Percentiles rank a stretch among this genome's conserved stretches.
These are phyloP conservation scores for Huntiella moniliformis DNA, from an alignment of 2,329 filamentous ascomycete genomes.

Conservation along the genomic window DNA sequence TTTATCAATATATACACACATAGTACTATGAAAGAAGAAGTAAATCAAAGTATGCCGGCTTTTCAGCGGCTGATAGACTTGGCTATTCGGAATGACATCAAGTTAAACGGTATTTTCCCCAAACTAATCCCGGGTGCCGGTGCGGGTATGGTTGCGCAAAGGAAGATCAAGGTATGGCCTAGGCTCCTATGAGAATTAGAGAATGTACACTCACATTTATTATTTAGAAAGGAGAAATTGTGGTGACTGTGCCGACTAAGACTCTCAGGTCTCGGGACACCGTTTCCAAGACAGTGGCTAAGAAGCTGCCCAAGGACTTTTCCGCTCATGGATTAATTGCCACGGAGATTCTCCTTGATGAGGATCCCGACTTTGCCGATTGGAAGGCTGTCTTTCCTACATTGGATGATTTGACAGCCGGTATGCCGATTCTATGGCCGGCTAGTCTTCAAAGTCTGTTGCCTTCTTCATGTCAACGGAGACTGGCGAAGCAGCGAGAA, in stretches of 20 bases:
- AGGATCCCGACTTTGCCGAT: constrained; percentile 23
- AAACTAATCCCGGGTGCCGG: constrained; percentile 52
- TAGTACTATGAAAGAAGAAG: not conserved
- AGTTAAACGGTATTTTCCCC: constrained; percentile 48
- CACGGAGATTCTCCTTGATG: constrained; percentile 32
- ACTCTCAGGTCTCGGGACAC: constrained; percentile 47
- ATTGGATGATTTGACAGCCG: constrained; percentile 32
- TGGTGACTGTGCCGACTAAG: constrained; percentile 46
- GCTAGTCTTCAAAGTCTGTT: constrained; percentile 26
- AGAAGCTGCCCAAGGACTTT: constrained; percentile 31
- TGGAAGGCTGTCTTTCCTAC: constrained; percentile 55
- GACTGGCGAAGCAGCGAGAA: constrained; percentile 33
- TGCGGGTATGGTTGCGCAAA: constrained; percentile 57
- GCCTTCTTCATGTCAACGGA: constrained; percentile 23
- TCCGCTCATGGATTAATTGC: constrained; percentile 56
- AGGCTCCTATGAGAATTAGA: not conserved
- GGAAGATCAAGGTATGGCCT: constrained; percentile 39
- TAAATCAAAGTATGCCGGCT: constrained; percentile 3
- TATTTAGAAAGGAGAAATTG: constrained; percentile 25
- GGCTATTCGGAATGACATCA: constrained; percentile 45
- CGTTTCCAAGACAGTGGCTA: constrained; percentile 33
- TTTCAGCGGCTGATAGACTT: constrained; percentile 43
- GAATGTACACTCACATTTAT: not conserved
- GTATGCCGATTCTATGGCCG: constrained; percentile 32
- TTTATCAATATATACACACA: not conserved